Evolutionary conservation across 305 asterid species (phyloP).

Genomic region (Solanum hybrid): DNA sequence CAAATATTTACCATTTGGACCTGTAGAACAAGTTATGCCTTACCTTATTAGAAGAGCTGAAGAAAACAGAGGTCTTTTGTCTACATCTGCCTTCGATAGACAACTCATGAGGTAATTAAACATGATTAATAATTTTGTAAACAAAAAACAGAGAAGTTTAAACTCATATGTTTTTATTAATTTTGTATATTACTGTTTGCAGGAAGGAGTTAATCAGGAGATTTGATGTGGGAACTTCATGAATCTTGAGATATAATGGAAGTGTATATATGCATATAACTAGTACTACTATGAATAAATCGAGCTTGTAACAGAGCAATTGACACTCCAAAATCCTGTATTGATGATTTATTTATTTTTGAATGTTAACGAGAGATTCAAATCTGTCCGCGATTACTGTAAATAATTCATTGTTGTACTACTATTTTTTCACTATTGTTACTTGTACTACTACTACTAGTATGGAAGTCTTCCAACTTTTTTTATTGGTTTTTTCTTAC

Average conservation of each 20-base stretch:
- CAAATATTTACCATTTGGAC: conserved; percentile 78
- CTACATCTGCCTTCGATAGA: conserved; percentile 49
- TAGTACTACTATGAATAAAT: background rate
- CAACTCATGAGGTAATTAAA: conserved; percentile 43
- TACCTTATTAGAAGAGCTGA: conserved; percentile 82
- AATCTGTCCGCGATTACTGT: background rate
- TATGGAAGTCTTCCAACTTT: background rate
- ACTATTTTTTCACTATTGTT: too few species aligned
- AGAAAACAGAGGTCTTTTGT: conserved; percentile 64
- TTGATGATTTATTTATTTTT: too few species aligned
- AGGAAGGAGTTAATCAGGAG: conserved; percentile 48
- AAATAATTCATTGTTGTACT: background rate
- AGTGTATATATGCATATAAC: background rate
- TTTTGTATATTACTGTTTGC: background rate
- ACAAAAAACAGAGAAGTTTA: background rate
- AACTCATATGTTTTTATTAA: background rate
- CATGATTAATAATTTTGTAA: background rate
- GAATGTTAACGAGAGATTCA: too few species aligned
- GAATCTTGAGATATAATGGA: background rate
- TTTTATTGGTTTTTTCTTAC: background rate
- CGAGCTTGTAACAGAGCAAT: background rate
- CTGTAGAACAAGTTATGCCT: conserved; percentile 68
- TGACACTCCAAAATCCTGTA: background rate
- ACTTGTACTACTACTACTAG: too few species aligned
- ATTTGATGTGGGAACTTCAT: background rate